Evolutionary conservation across 163 green algal species (phyloP).

Genomic region (Trebouxia gelatinosa): DNA sequence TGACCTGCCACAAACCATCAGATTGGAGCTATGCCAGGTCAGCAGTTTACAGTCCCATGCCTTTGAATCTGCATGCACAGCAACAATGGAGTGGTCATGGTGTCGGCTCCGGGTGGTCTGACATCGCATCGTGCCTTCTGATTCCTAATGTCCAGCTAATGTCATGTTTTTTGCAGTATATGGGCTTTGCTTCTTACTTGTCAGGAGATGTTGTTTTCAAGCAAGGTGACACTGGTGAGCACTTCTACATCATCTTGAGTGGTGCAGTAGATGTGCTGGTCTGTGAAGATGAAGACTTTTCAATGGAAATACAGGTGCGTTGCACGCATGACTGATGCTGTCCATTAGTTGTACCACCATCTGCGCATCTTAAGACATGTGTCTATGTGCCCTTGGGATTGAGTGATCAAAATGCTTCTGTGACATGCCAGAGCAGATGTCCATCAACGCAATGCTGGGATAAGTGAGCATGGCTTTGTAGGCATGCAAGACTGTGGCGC

Average conservation of each 20-base stretch:
- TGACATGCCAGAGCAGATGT: background rate
- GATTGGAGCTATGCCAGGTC: slow-evolving; percentile 26
- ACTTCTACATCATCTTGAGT: slow-evolving; percentile 30
- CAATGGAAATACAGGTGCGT: background rate
- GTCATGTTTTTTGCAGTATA: slow-evolving; percentile 22
- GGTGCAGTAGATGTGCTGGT: slow-evolving; percentile 21
- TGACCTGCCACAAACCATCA: slow-evolving; percentile 5
- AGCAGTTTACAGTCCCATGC: background rate
- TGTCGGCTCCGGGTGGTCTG: too few relatives aligned
- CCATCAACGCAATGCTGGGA: too few relatives aligned
- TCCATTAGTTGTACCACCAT: background rate
- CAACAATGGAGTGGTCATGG: background rate
- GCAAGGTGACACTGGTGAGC: slow-evolving; percentile 12
- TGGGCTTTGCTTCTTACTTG: slow-evolving; percentile 1
- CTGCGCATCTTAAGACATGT: background rate
- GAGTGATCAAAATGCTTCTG: background rate
- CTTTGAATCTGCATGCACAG: background rate
- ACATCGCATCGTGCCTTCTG: too few relatives aligned
- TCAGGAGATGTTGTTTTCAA: slow-evolving; percentile 22
- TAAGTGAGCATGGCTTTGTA: too few relatives aligned
- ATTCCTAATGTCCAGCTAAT: background rate
- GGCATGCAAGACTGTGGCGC: slow-evolving; percentile 26
- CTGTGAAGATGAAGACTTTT: background rate
- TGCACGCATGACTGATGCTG: background rate
- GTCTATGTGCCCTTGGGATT: background rate